phyloP scores from a whole-genome alignment of 2,329 filamentous ascomycete species.

The Ceratocystiopsis sp. region DNA sequence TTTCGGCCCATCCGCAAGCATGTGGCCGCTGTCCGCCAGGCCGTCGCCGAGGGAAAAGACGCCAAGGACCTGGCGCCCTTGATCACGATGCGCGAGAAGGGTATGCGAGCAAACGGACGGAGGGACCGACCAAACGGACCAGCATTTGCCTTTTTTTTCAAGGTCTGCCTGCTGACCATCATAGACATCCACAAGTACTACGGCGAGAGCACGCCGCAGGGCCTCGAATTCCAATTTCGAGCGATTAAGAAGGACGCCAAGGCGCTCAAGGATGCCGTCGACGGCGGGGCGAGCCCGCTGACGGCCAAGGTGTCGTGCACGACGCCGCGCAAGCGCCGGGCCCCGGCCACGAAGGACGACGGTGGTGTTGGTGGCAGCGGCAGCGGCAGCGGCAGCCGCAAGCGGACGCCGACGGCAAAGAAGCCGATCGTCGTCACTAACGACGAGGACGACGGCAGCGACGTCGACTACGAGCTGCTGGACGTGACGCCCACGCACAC shows the following conservation, averaged over 20 bases:
- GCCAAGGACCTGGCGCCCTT: constrained; percentile 28
- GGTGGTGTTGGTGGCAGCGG: not conserved
- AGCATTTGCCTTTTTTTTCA: not conserved
- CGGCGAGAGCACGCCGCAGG: constrained; percentile 38
- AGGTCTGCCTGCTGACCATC: not conserved
- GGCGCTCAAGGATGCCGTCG: constrained; percentile 26
- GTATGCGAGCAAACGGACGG: constrained; percentile 14
- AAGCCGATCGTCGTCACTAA: constrained; percentile 3
- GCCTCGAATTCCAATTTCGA: constrained; percentile 45
- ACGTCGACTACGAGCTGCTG: constrained; percentile 16
- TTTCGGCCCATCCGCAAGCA: constrained; percentile 30
- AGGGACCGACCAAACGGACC: not conserved
- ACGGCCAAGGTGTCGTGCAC: constrained; percentile 8
- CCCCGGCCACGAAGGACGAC: not conserved
- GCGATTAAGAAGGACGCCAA: constrained; percentile 35
- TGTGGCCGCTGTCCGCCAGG: constrained; percentile 20
- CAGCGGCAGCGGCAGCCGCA: not conserved
- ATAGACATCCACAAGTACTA: constrained; percentile 43
- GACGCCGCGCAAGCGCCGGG: constrained; percentile 6
- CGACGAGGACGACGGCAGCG: constrained; percentile 11
- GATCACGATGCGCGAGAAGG: constrained; percentile 20
- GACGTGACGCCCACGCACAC: constrained; percentile 11
- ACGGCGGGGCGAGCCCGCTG: constrained; percentile 28
- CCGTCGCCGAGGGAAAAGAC: constrained; percentile 20
- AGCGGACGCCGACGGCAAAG: not conserved